A percentile compares a stretch with the other conserved stretches of the same genome.
phyloP scores from a whole-genome alignment of 306 rosid species.

The Alnus rubra region DNA sequence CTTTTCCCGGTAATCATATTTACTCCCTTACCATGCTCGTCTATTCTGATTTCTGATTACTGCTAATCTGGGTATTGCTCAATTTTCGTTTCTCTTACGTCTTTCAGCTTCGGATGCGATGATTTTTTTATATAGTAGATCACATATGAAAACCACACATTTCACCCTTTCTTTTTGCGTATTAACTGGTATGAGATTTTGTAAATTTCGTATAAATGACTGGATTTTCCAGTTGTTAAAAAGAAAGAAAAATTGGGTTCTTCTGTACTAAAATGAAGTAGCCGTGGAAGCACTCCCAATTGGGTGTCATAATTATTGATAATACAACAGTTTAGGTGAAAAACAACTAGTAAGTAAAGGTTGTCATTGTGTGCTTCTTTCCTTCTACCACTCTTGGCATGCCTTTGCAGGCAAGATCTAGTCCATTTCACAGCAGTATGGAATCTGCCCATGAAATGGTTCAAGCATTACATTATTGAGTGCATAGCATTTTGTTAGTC shows the following conservation, averaged over 20 bases:
- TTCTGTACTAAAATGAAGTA: neutral
- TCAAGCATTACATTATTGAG: neutral
- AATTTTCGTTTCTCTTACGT: neutral
- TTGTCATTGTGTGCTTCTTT: neutral
- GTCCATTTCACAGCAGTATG: neutral
- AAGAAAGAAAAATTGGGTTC: neutral
- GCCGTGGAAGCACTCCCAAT: neutral
- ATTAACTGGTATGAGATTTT: neutral
- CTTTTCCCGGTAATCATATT: neutral
- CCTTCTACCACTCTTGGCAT: neutral
- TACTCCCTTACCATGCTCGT: neutral
- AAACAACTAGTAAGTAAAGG: neutral
- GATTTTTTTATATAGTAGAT: neutral
- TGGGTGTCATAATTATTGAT: neutral
- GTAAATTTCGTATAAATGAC: neutral
- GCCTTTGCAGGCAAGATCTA: neutral
- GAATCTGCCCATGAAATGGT: neutral
- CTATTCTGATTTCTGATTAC: neutral
- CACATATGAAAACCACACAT: neutral
- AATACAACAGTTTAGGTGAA: neutral
- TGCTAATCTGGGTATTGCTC: neutral
- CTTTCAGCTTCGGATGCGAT: neutral
- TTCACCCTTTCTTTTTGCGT: neutral
- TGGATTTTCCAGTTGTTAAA: neutral
- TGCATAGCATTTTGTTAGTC: neutral